Evolutionary conservation across 257 asterid genomes (phyloP).

Genomic region (Rubia yunnanensis): DNA sequence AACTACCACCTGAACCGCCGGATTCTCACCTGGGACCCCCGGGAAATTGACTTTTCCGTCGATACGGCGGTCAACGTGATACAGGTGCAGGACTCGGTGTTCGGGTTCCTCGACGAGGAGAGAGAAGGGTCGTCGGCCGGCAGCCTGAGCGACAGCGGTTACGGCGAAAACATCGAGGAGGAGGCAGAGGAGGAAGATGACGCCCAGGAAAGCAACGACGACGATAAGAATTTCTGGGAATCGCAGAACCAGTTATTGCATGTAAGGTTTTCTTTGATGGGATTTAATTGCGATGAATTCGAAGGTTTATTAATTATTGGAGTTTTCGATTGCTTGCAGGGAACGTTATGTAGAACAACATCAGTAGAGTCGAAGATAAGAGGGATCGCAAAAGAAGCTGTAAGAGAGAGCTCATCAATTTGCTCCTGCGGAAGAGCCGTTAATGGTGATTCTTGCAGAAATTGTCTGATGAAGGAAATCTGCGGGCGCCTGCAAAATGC

Average conservation of each 20-base stretch:
- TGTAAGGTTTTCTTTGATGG: slow-evolving; percentile 4
- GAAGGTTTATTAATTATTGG: background rate
- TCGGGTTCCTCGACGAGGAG: background rate
- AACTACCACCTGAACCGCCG: background rate
- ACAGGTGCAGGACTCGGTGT: background rate
- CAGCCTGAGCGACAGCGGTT: background rate
- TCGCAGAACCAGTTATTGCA: slow-evolving; percentile 23
- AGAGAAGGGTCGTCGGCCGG: background rate
- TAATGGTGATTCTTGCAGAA: slow-evolving; percentile 28
- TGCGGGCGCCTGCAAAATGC: slow-evolving; percentile 13
- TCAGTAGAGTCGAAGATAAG: slow-evolving; percentile 22
- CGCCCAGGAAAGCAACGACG: slow-evolving; percentile 6
- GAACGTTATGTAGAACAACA: slow-evolving; percentile 24
- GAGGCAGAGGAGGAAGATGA: slow-evolving; percentile 4
- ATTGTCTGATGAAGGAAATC: slow-evolving; percentile 18
- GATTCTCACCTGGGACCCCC: background rate
- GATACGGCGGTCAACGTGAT: background rate
- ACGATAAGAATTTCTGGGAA: slow-evolving; percentile 26
- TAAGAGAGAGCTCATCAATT: slow-evolving; percentile 14
- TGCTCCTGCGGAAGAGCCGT: slow-evolving; percentile 1
- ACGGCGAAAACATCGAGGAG: slow-evolving; percentile 12
- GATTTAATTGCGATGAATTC: background rate
- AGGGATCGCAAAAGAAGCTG: slow-evolving; percentile 23
- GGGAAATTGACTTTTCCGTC: background rate
- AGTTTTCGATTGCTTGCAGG: slow-evolving; percentile 8